Conservation (phyloP, 2,329 filamentous ascomycete species). For the Epichloe hybrida region DNA sequence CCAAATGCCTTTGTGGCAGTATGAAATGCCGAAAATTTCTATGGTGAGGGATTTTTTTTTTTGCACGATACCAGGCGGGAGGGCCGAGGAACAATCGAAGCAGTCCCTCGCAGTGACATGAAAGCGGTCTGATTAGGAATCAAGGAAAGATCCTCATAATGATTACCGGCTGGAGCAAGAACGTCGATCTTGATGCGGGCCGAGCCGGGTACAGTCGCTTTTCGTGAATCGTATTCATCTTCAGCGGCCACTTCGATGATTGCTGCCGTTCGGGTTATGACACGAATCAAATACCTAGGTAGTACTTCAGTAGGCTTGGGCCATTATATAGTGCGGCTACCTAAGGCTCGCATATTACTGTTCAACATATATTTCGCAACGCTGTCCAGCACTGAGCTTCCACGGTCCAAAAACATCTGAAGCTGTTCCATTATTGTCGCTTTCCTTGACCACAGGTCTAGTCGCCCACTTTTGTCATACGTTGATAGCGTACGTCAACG, state of each 20-base stretch:
- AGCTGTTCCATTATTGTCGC: not conserved
- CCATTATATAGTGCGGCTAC: too few species aligned
- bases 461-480: constrained; percentile 9
- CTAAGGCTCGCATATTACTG: too few species aligned
- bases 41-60: constrained; percentile 33
- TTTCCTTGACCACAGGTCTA: not conserved
- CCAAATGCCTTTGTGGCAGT: constrained; percentile 48
- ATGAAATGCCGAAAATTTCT: constrained; percentile 54
- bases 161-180: too few species aligned
- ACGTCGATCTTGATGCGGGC: not conserved
- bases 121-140: too few species aligned
- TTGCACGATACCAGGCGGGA: not conserved
- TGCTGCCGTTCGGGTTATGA: too few species aligned
- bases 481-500: constrained; percentile 14
- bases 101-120: too few species aligned
- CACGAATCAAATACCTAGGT: too few species aligned
- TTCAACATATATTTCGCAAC: not conserved
- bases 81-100: too few species aligned
- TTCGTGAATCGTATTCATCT: too few species aligned
- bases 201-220: not conserved
- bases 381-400: not conserved
- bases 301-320: too few species aligned
- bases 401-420: not conserved
- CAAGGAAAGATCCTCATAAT: too few species aligned
- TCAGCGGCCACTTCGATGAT: too few species aligned